Evolutionary conservation across 2,329 filamentous ascomycete species (phyloP).

Genomic region (Ophiocordyceps camponoti-leonardi): DNA sequence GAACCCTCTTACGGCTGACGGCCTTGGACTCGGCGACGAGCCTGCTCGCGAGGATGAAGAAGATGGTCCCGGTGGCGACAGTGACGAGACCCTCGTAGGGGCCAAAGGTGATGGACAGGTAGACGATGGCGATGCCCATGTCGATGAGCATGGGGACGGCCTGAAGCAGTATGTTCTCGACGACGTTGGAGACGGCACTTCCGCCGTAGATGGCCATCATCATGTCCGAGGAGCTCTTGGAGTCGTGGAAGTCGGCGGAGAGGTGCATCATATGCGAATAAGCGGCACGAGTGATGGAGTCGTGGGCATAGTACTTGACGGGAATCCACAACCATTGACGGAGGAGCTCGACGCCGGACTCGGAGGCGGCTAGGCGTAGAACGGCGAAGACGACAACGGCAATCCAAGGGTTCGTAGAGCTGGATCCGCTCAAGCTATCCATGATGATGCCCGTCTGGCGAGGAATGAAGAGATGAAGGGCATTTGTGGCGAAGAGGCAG

Average conservation of each 20-base stretch:
- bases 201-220: slow-evolving; percentile 38
- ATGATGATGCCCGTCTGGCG: slow-evolving; percentile 67
- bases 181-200: slow-evolving; percentile 32
- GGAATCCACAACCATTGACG: slow-evolving; percentile 40
- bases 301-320: slow-evolving; percentile 38
- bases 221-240: slow-evolving; percentile 41
- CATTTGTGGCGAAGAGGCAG: slow-evolving; percentile 53
- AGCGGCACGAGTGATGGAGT: slow-evolving; percentile 33
- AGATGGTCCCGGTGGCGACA: slow-evolving; percentile 37
- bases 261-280: slow-evolving; percentile 43
- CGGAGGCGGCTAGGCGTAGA: slow-evolving; percentile 34
- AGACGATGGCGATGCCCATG: slow-evolving; percentile 39
- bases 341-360: slow-evolving; percentile 35
- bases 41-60: slow-evolving; percentile 33
- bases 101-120: slow-evolving; percentile 39
- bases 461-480: slow-evolving; percentile 62
- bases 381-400: slow-evolving; percentile 33
- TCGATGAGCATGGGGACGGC: slow-evolving; percentile 44
- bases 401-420: slow-evolving; percentile 31
- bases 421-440: slow-evolving; percentile 40
- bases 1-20: slow-evolving; percentile 31
- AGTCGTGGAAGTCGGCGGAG: slow-evolving; percentile 44
- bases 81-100: slow-evolving; percentile 47
- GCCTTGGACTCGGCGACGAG: slow-evolving; percentile 32
- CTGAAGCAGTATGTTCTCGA: slow-evolving; percentile 41